phyloP scores from a whole-genome alignment of 1,284 basidiomycete species.

The Sporisorium iseilematis-ciliati region DNA sequence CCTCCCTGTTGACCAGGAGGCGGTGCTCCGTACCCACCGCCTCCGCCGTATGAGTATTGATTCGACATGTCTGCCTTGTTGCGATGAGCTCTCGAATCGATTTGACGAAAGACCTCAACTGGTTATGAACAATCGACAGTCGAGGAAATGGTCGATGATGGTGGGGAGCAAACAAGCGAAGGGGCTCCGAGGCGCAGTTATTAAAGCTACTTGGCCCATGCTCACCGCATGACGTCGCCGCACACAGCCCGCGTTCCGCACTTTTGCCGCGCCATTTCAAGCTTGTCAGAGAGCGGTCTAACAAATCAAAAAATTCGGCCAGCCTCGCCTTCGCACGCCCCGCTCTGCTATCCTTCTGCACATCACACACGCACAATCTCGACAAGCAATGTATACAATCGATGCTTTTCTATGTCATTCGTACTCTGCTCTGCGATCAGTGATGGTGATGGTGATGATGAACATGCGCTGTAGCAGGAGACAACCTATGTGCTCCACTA shows the following conservation, averaged over 20 bases:
- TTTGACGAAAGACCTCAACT: no score
- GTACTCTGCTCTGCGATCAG: background rate
- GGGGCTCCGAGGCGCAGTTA: background rate
- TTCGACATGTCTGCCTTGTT: conserved; percentile 35
- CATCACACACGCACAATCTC: background rate
- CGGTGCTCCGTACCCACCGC: conserved; percentile 45
- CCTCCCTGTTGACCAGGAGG: conserved; percentile 41
- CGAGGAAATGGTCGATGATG: background rate
- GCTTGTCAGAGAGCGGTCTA: background rate
- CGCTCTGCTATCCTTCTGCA: background rate
- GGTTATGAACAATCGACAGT: background rate
- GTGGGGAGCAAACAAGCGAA: background rate
- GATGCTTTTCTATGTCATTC: background rate
- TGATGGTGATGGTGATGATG: conserved; percentile 19
- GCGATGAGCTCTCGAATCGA: background rate
- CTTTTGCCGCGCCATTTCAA: background rate
- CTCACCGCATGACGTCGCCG: background rate
- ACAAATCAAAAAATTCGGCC: background rate
- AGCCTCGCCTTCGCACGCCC: background rate
- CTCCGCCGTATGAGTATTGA: conserved; percentile 52
- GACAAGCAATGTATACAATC: background rate
- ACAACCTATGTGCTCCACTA: conserved; percentile 7
- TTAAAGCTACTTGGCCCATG: background rate
- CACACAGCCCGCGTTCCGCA: background rate
- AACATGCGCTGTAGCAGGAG: conserved; percentile 21